Evolutionary conservation across 345 rosid genomes (phyloP), one percentile per base, ranked within the genome.

Genomic region (Gossypium ekmanianum): DNA sequence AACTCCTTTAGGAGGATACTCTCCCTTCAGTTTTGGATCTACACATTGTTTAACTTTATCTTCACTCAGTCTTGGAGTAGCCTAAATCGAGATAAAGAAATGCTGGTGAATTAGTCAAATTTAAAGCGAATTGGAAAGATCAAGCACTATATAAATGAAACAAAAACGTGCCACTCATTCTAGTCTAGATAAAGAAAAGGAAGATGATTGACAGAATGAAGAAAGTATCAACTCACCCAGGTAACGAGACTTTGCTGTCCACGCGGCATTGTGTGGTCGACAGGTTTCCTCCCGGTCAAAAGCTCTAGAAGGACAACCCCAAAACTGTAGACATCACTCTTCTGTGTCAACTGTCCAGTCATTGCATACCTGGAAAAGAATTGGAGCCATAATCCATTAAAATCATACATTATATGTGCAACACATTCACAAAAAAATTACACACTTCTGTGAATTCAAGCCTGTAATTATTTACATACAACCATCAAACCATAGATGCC

Each of bases 281-380:
- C 99, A 44, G 99, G 99, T 84, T 95, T 95, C 86, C 99, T 90
- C 76, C 98, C 99, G 0, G 99, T 95, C 67, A 95, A 78, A 74
- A 95, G 98, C 85, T 95, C 99, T 59, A 95, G 74, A 76, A 95
- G 98, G 74, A 95, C 99, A 52, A 95, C 99, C n/a, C 99, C 99
- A 14, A 93, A 95, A 79, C 99, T 95, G 71, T 95, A 95, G 44
- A 95, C 99, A 81, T 95, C 98, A 74, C 99, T 95, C 86, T 95
- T 95, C 73, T 93, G 99, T 12, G 99, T 93, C 84, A 95, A 84
- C 56, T 95, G 99, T 74, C 99, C 98, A 3, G 99, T 95, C 99
- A 95, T 95, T 0, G 99, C 99, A 72, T 95, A 95, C 85, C 98
- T 95, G 83, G 77, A 78, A 76, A 51, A 59, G 27, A 44, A 69